Percentiles rank a stretch among this genome's conserved stretches.
These are phyloP conservation scores for Vigna reflexopilosa DNA, from an alignment of 306 rosid genomes.

Conservation along the genomic window DNA sequence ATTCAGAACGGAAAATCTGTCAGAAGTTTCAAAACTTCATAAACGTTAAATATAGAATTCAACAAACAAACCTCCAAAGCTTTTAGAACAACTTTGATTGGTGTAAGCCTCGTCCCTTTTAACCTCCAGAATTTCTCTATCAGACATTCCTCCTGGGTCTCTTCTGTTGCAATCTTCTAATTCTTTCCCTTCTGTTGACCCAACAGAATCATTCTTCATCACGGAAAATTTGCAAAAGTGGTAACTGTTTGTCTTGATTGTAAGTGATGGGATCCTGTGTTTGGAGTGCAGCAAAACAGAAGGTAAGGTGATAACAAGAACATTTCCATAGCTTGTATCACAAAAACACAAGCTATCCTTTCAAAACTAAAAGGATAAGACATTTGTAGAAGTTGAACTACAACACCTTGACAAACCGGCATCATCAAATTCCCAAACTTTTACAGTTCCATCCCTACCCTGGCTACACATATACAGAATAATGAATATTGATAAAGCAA, in stretches of 20 bases:
- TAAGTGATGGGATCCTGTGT: slow-evolving; percentile 68
- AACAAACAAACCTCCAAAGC: slow-evolving; percentile 60
- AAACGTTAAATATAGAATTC: slow-evolving; percentile 12
- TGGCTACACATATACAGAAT: slow-evolving; percentile 65
- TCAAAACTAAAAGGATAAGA: not conserved
- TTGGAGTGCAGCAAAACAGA: slow-evolving; percentile 10
- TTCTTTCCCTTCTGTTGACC: slow-evolving; percentile 42
- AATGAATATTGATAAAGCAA: slow-evolving; percentile 27
- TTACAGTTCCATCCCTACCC: slow-evolving; percentile 97
- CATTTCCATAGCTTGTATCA: slow-evolving; percentile 15
- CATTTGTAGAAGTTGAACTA: slow-evolving; percentile 10
- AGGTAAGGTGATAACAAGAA: slow-evolving; percentile 28
- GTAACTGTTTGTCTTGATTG: slow-evolving; percentile 77
- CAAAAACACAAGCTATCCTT: slow-evolving; percentile 19
- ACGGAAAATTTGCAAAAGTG: slow-evolving; percentile 93
- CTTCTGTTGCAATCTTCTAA: slow-evolving; percentile 35
- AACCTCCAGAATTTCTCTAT: slow-evolving; percentile 40
- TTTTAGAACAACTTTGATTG: slow-evolving; percentile 42
- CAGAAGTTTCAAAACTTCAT: slow-evolving; percentile 29
- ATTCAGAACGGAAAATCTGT: slow-evolving; percentile 19
- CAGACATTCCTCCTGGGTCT: slow-evolving; percentile 44
- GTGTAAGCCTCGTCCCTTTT: slow-evolving; percentile 41
- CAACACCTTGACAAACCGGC: slow-evolving; percentile 80
- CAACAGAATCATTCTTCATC: slow-evolving; percentile 58
- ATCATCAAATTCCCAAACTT: slow-evolving; percentile 82